Conservation (phyloP, 2,329 filamentous ascomycete species). For the Phyllosticta capitalensis region DNA sequence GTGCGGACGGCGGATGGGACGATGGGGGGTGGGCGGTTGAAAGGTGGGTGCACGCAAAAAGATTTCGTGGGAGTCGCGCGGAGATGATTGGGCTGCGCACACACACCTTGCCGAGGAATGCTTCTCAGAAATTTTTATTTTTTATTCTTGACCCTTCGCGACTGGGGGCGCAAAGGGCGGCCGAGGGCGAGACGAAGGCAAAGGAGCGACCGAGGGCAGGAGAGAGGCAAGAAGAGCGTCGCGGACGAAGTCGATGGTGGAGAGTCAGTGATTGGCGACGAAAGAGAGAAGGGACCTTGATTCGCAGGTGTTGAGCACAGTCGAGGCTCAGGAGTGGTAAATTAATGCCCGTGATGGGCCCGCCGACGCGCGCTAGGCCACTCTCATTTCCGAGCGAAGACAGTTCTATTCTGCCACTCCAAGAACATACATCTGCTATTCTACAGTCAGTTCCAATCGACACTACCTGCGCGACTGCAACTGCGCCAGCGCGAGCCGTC, state of each 20-base stretch:
- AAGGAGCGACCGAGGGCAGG: conserved; percentile 8
- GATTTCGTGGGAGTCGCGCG: conserved; percentile 9
- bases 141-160: background rate
- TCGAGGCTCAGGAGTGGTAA: conserved; percentile 10
- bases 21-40: background rate
- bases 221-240: background rate
- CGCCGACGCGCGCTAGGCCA: conserved; percentile 8
- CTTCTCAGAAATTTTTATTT: background rate
- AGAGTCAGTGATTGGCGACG: conserved; percentile 3
- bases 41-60: conserved; percentile 12
- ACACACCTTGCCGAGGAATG: conserved; percentile 1
- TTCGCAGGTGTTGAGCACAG: background rate
- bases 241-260: background rate
- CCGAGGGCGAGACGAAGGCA: background rate
- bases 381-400: conserved; percentile 8
- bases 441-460: background rate
- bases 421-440: too few species aligned
- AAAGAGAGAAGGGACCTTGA: background rate
- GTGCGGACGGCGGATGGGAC: background rate
- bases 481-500: background rate
- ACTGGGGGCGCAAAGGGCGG: background rate
- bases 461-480: background rate
- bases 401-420: too few species aligned
- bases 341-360: conserved; percentile 11
- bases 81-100: conserved; percentile 6